Conservation (phyloP, 495 filamentous ascomycete genomes). For the Peziza echinospora region DNA sequence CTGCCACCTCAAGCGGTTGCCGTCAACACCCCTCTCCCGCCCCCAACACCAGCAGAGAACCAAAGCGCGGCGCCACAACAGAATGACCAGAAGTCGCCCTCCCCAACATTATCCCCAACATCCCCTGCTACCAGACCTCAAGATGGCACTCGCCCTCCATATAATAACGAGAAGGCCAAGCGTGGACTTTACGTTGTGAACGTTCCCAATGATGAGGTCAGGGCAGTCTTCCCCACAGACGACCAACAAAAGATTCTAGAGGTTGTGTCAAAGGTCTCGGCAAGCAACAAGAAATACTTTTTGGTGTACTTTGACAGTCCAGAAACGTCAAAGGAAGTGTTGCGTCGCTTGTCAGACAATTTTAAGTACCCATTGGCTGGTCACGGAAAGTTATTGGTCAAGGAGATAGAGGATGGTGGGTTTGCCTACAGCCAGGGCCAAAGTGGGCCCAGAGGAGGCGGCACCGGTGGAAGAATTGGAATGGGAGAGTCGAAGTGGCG, state of each 20-base stretch:
- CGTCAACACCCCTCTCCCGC: constrained; percentile 24
- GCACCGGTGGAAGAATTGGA: constrained; percentile 2
- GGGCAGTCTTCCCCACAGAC: constrained; percentile 57
- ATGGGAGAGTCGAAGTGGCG: not conserved
- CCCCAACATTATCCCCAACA: not conserved
- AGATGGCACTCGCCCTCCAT: not conserved
- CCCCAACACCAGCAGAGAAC: constrained; percentile 24
- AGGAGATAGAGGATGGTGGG: not conserved
- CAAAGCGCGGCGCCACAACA: constrained; percentile 10
- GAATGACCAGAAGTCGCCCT: not conserved
- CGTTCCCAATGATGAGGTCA: constrained; percentile 46
- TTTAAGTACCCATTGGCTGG: constrained; percentile 38
- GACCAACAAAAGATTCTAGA: constrained; percentile 55
- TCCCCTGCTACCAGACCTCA: no score
- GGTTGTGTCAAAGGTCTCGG: constrained; percentile 32
- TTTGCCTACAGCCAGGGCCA: not conserved
- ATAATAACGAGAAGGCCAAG: not conserved
- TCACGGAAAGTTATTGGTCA: constrained; percentile 12
- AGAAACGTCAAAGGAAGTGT: constrained; percentile 56
- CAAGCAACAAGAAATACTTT: constrained; percentile 51
- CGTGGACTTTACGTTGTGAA: constrained; percentile 62
- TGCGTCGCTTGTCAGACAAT: constrained; percentile 48
- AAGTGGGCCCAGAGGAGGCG: constrained; percentile 7
- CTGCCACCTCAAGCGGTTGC: constrained; percentile 19
- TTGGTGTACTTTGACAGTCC: constrained; percentile 56